Base-by-base conservation (phyloP, 2,329 filamentous ascomycete genomes). In the Pseudogymnoascus sp. region DNA sequence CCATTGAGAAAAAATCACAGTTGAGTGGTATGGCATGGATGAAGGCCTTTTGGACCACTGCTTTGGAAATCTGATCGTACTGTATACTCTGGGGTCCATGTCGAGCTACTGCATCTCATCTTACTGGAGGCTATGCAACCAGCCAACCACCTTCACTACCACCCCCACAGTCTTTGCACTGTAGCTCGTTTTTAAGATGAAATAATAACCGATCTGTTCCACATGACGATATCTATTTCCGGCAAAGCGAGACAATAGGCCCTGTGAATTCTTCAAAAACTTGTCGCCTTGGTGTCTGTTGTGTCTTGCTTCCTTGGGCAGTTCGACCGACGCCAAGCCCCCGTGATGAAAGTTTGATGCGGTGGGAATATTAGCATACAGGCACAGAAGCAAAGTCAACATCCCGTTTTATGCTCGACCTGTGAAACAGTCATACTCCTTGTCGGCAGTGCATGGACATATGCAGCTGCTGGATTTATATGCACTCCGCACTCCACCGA, bases 81-180 rank as follows among this genome's bases (percentile, higher is more conserved):
- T n/a, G n/a, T 21, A 33, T 56, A 56, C 14, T 56, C 50, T 33
- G 50, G 50, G 50, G 50, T 33, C 28, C 16, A 21, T 56, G 50
- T 56, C n/a, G 50, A 56, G 50, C 50, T 56, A 56, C 50, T 56
- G 50, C 28, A 56, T 56, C 50, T 56, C 28, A 56, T 56, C 50
- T 56, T 56, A 56, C 50, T 56, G 6, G 50, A 31, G 50, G 25
- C n/a, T 7, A 33, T 18, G 25, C 4, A 18, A 53, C 8, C 14
- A 11, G 25, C 47, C 47, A 56, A 56, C 47, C 47, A 56, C n/a
- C 25, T 31, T 56, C 25, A 18, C 47, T 18, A 8, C 47, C 25
- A 10, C 47, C 47, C 47, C 25, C 47, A 56, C 47, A 56, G 25
- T 56, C 47, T 33, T 31, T 33, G n/a, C 7, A 16, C 14, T 53